These are phyloP conservation scores for Nakaseomyces delphensis DNA, from an alignment of 1,139 yeast genomes.

Conservation along the genomic window DNA sequence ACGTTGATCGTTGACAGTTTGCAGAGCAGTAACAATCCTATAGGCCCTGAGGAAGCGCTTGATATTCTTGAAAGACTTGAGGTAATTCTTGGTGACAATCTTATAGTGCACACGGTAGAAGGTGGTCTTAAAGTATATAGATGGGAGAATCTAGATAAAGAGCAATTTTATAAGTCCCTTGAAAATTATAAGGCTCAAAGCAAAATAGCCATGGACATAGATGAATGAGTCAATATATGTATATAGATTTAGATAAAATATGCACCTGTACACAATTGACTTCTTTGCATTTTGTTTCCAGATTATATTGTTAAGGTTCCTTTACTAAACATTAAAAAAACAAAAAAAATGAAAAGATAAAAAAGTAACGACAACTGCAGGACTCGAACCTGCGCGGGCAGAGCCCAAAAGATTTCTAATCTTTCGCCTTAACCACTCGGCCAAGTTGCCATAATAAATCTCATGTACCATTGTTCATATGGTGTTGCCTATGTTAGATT, in stretches of 20 bases:
- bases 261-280: too few relatives aligned
- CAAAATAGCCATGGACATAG: neutral
- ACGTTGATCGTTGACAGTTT: slow-evolving; percentile 30
- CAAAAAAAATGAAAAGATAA: neutral
- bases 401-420: slow-evolving; percentile 45
- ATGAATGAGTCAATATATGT: neutral
- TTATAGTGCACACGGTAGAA: slow-evolving; percentile 19
- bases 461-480: too few relatives aligned
- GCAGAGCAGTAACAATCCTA: slow-evolving; percentile 29
- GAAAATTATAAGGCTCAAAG: neutral
- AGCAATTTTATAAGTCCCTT: slow-evolving; percentile 2
- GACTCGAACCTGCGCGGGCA: slow-evolving; percentile 36
- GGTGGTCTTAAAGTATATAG: slow-evolving; percentile 26
- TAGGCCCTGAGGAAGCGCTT: slow-evolving; percentile 30
- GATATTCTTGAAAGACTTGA: slow-evolving; percentile 25
- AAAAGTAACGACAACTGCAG: slow-evolving; percentile 33
- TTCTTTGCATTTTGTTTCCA: too few relatives aligned
- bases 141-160: slow-evolving; percentile 19
- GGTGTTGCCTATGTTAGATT: too few relatives aligned
- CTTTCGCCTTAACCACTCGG: slow-evolving; percentile 50
- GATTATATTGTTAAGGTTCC: too few relatives aligned
- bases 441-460: slow-evolving; percentile 37
- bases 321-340: slow-evolving; percentile 4
- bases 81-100: slow-evolving; percentile 13
- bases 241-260: too few relatives aligned